Conservation (phyloP, 108 stramenopile genomes). For the Licmophora abbreviata region DNA sequence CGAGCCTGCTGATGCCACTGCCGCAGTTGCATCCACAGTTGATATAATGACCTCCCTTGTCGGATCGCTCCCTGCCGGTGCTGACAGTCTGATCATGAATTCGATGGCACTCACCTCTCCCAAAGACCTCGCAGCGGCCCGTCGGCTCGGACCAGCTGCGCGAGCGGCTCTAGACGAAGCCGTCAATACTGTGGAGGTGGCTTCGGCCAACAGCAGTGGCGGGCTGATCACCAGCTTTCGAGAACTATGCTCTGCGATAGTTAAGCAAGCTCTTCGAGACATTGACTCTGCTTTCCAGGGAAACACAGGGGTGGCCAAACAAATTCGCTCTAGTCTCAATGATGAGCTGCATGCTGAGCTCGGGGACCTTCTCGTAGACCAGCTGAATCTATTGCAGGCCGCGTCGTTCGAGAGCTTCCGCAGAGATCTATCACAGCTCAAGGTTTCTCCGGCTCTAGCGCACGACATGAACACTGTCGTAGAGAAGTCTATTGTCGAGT, state of each 20-base stretch:
- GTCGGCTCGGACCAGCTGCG: conserved; percentile 41
- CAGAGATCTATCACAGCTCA: conserved; percentile 48
- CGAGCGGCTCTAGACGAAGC: conserved; percentile 35
- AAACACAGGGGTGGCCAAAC: conserved; percentile 35
- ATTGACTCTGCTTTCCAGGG: conserved; percentile 26
- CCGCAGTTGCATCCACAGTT: conserved; percentile 7
- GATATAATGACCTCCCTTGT: conserved; percentile 19
- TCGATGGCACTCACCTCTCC: conserved; percentile 36
- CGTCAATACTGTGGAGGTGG: conserved; percentile 9
- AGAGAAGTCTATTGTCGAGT: conserved; percentile 34
- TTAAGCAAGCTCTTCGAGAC: conserved; percentile 41
- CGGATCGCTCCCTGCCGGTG: conserved; percentile 11
- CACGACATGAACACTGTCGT: conserved; percentile 60
- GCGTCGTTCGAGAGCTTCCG: conserved; percentile 63
- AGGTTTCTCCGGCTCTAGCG: conserved; percentile 60
- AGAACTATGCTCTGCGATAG: conserved; percentile 56
- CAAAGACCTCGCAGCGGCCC: conserved; percentile 62
- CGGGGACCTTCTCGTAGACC: conserved; percentile 44
- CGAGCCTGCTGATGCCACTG: conserved; percentile 5
- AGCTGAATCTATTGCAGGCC: conserved; percentile 41
- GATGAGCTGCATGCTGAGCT: conserved; percentile 49
- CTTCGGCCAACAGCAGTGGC: conserved; percentile 20
- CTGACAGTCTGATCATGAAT: conserved; percentile 24
- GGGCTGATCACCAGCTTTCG: conserved; percentile 69
- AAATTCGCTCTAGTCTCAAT: conserved; percentile 42